Conservation (phyloP, 352 stramenopile species). For the Globisporangium spiculum region DNA sequence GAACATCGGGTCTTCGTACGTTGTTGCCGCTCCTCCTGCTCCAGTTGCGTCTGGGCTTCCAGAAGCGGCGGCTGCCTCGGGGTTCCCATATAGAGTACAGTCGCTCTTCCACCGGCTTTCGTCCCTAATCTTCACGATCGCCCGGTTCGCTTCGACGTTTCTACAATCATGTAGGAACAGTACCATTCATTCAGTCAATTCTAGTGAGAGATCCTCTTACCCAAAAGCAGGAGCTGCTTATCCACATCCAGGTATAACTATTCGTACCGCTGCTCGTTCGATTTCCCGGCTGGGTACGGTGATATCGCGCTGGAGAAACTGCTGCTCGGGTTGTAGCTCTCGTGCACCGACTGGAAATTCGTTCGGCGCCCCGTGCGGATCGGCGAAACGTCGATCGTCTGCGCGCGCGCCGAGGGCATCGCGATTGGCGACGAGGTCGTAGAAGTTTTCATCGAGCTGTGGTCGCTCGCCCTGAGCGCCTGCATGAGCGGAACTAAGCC, state of each 20-base stretch:
- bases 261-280: constrained; percentile 59
- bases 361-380: constrained; percentile 66
- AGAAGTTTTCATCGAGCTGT: constrained; percentile 32
- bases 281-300: constrained; percentile 58
- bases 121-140: constrained; percentile 67
- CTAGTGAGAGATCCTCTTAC: background rate
- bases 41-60: background rate
- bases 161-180: constrained; percentile 15
- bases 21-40: background rate
- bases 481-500: constrained; percentile 39
- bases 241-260: too few relatives aligned
- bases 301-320: background rate
- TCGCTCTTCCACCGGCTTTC: constrained; percentile 61
- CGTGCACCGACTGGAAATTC: constrained; percentile 28
- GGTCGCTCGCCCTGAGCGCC: constrained; percentile 48
- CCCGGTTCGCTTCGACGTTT: constrained; percentile 61
- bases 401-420: constrained; percentile 9
- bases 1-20: constrained; percentile 32
- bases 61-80: constrained; percentile 25
- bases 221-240: background rate
- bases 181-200: constrained; percentile 1
- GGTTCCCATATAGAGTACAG: constrained; percentile 25
- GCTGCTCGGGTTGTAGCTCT: constrained; percentile 20
- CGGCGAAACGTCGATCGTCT: constrained; percentile 36
- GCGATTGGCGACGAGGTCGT: constrained; percentile 22